Evolutionary conservation across 192 early-diverging fungal species (phyloP).

Genomic region (Mortierella alpina): DNA sequence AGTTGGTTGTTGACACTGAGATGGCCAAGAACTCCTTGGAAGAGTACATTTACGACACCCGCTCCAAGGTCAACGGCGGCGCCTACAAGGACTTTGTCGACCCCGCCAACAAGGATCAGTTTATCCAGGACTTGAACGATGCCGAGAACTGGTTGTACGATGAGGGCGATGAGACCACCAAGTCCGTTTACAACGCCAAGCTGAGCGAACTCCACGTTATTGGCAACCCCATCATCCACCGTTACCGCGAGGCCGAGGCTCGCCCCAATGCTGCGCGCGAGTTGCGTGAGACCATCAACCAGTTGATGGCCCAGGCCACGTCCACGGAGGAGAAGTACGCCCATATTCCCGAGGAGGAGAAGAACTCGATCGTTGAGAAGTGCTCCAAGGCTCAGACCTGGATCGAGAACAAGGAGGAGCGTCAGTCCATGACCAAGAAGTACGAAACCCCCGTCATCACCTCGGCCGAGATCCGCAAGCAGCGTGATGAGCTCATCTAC

Average conservation of each 20-base stretch:
- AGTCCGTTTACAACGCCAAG: slow-evolving; percentile 91
- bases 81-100: slow-evolving; percentile 79
- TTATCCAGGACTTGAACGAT: slow-evolving; percentile 75
- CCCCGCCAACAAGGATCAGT: slow-evolving; percentile 75
- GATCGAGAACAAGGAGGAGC: slow-evolving; percentile 85
- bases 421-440: slow-evolving; percentile 82
- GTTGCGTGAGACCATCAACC: slow-evolving; percentile 83
- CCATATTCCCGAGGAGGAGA: slow-evolving; percentile 89
- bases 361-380: slow-evolving; percentile 85
- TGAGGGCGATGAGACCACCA: slow-evolving; percentile 93
- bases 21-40: slow-evolving; percentile 95
- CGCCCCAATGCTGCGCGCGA: slow-evolving; percentile 86
- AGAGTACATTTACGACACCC: slow-evolving; percentile 98
- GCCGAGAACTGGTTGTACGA: slow-evolving; percentile 99
- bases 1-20: slow-evolving; percentile 94
- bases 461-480: slow-evolving; percentile 76
- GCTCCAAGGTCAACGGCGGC: slow-evolving; percentile 81
- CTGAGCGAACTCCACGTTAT: slow-evolving; percentile 81
- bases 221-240: slow-evolving; percentile 83
- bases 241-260: slow-evolving; percentile 87
- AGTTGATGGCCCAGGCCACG: slow-evolving; percentile 76
- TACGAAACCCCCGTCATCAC: slow-evolving; percentile 78
- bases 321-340: slow-evolving; percentile 87
- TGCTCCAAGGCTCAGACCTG: slow-evolving; percentile 82
- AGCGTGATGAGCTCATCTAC: slow-evolving; percentile 75